A percentile compares a stretch with the other conserved stretches of the same genome.
These are phyloP conservation scores for Capniomyces stellatus DNA, from an alignment of 371 early-diverging fungal species.

Conservation along the genomic window DNA sequence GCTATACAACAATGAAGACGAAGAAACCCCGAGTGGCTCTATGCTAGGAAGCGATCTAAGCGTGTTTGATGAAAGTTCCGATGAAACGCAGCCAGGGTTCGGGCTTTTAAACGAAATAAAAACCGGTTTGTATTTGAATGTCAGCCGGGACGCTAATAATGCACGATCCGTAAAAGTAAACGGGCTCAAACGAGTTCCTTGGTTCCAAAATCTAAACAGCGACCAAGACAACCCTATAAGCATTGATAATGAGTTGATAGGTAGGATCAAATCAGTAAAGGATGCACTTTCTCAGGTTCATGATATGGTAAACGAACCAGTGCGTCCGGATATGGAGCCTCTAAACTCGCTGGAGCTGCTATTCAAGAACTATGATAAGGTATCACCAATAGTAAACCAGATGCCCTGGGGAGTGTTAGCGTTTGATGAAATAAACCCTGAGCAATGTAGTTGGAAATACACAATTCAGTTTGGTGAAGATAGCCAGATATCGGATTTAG, in stretches of 20 bases:
- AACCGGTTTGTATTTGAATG: constrained; percentile 21
- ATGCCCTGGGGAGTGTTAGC: constrained; percentile 33
- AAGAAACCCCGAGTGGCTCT: not conserved
- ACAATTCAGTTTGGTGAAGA: constrained; percentile 36
- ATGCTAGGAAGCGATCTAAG: no score
- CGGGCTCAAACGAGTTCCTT: not conserved
- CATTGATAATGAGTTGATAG: constrained; percentile 6
- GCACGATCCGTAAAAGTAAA: no score
- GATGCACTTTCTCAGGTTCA: not conserved
- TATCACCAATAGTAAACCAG: constrained; percentile 14
- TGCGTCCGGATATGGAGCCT: not conserved
- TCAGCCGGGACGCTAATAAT: constrained; percentile 16
- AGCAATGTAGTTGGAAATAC: constrained; percentile 20
- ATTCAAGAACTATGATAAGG: constrained; percentile 19
- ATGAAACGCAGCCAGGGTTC: no score
- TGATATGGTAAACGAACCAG: not conserved
- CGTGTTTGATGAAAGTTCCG: no score
- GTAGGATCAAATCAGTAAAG: not conserved
- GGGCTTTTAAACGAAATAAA: not conserved
- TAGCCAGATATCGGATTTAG: constrained; percentile 23
- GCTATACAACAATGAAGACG: not conserved
- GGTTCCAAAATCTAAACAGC: not conserved
- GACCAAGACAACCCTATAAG: constrained; percentile 6
- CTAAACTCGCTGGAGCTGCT: not conserved
- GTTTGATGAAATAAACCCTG: constrained; percentile 25